These are phyloP conservation scores for Rhizomucor miehei DNA, from an alignment of 371 early-diverging fungal genomes.

Conservation along the genomic window DNA sequence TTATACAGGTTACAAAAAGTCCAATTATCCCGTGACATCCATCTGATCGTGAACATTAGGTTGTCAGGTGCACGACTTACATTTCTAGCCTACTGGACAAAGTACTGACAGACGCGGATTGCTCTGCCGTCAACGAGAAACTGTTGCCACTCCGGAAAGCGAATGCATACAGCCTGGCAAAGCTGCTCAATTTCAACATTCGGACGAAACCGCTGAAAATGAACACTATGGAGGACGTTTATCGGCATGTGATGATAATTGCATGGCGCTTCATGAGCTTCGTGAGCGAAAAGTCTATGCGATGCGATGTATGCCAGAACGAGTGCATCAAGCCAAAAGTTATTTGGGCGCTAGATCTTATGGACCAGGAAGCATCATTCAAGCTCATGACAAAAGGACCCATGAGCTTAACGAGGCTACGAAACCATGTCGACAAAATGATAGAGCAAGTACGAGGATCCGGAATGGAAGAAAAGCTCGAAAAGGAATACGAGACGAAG, in stretches of 20 bases:
- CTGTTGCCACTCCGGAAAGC: conserved; percentile 1
- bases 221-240: conserved; percentile 4
- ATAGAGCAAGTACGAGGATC: conserved; percentile 5
- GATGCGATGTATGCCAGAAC: conserved; percentile 7
- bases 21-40: conserved; percentile 1
- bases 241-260: conserved; percentile 12
- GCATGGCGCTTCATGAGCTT: conserved; percentile 6
- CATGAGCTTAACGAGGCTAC: no score
- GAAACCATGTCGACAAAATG: conserved; percentile 5
- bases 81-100: conserved; percentile 13
- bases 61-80: conserved; percentile 12
- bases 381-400: no score
- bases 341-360: not conserved
- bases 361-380: no score
- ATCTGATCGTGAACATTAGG: not conserved
- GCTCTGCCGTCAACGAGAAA: conserved; percentile 6
- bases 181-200: conserved; percentile 13
- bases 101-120: conserved; percentile 10
- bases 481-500: not conserved
- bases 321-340: not conserved
- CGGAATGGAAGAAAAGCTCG: not conserved
- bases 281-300: conserved; percentile 9
- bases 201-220: conserved; percentile 9
- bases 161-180: not conserved
- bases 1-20: conserved; percentile 10